Evolutionary conservation across 345 rosid species (phyloP), one percentile per base, ranked within the genome.

Genomic region (Nephelium lappaceum): DNA sequence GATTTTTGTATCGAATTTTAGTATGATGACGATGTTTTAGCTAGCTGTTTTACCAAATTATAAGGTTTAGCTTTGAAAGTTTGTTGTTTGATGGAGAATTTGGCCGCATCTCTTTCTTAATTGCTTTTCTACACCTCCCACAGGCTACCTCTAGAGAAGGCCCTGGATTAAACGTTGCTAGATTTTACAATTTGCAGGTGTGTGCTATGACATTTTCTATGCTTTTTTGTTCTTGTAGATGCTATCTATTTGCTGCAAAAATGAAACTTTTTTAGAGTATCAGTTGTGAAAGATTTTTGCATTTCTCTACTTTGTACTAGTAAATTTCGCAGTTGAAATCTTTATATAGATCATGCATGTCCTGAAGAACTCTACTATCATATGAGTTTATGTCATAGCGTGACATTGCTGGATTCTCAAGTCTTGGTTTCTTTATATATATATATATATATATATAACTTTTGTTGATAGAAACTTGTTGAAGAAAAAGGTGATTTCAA

Each of bases 181-280:
- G 73, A 76, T 49, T 66, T 72, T 57, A 71, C 69, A 77, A 80
- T 69, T 72, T 76, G 71, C 79, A 77, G 84, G 88, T 83, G 62
- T 75, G 83, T 83, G 79, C 60, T 82, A 38, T 68, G 67, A 68
- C 72, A 41, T 24, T 77, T 39, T 75, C 74, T 49, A 49, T 69
- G 63, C 66, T 79, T 64, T 31, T 3, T 67, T 16, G 47, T 51
- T 45, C 39, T 76, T 58, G 16, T 42, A 11, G 61, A 71, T 23
- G 6, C 18, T 36, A 8, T 8, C 61, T 69, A 39, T 23, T 42
- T 62, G 24, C 47, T 62, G 21, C 57, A 24, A 16, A 70, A 11
- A 63, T 38, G 61, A 5, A 5, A 60, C 25, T 60, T 31, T 27
- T 31, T 60, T 70, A 31, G 1, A 1, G 19, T 47, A 27, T 23